Evolutionary conservation across 2,329 filamentous ascomycete species (phyloP).

Genomic region (Epichloe sp.): DNA sequence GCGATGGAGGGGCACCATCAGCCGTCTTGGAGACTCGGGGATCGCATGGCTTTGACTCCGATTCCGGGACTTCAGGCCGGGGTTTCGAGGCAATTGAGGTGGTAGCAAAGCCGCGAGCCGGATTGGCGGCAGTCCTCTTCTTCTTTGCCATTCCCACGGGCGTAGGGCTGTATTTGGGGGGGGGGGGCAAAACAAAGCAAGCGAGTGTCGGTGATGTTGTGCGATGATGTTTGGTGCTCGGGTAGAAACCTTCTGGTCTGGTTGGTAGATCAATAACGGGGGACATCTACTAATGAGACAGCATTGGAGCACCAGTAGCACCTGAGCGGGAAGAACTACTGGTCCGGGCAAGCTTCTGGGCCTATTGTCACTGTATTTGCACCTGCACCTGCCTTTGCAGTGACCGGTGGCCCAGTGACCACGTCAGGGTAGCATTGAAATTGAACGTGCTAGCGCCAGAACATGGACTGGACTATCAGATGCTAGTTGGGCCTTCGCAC

Average conservation of each 20-base stretch:
- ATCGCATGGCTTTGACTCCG: conserved; percentile 17
- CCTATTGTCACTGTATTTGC: too few species aligned
- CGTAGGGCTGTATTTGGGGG: background rate
- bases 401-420: too few species aligned
- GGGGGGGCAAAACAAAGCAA: background rate
- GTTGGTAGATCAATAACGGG: background rate
- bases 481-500: too few species aligned
- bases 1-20: conserved; percentile 10
- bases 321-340: too few species aligned
- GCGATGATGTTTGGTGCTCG: background rate
- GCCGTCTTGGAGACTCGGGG: conserved; percentile 14
- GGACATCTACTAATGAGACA: too few species aligned
- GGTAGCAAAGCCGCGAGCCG: conserved; percentile 84
- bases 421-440: too few species aligned
- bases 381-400: too few species aligned
- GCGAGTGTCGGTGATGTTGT: background rate
- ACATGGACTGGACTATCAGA: too few species aligned
- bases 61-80: conserved; percentile 43
- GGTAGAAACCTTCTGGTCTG: background rate
- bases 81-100: conserved; percentile 80
- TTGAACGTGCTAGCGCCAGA: too few species aligned
- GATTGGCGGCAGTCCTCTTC: conserved; percentile 79
- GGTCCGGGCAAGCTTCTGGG: too few species aligned
- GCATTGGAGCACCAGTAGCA: too few species aligned
- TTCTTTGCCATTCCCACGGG: conserved; percentile 64